Evolutionary conservation across 2,329 filamentous ascomycete species (phyloP).

Genomic region (Botrytis medusae): DNA sequence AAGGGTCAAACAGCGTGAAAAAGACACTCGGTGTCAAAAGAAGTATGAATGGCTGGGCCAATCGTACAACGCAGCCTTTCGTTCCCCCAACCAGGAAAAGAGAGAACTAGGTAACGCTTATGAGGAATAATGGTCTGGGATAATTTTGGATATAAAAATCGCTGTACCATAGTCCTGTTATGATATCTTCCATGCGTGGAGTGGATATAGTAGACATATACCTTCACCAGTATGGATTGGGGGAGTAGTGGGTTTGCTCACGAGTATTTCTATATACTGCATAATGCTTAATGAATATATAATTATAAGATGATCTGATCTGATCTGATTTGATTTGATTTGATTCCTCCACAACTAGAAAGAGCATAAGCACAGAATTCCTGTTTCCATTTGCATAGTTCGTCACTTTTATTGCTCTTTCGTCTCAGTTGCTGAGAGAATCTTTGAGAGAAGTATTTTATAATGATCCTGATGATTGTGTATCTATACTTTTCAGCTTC

Average conservation of each 20-base stretch:
- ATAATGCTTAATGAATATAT: conserved; percentile 15
- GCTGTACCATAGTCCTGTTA: background rate
- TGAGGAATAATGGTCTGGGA: background rate
- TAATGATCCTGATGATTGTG: too few relatives aligned
- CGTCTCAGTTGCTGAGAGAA: too few relatives aligned
- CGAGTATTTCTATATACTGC: background rate
- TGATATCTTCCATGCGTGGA: background rate
- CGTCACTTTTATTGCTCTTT: background rate
- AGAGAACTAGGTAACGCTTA: conserved; percentile 17
- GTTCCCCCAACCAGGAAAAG: conserved; percentile 35
- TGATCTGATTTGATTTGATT: background rate
- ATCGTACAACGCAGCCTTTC: conserved; percentile 33
- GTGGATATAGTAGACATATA: background rate
- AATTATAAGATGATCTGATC: background rate
- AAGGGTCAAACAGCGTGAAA: conserved; percentile 32
- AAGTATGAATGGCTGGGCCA: conserved; percentile 51
- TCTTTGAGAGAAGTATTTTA: too few relatives aligned
- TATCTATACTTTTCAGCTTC: background rate
- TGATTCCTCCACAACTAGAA: background rate
- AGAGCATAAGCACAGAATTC: background rate
- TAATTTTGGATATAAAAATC: background rate
- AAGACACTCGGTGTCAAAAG: conserved; percentile 51
- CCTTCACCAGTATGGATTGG: background rate
- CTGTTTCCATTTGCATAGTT: background rate
- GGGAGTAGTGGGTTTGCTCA: background rate